Base-by-base conservation (phyloP, 2,329 filamentous ascomycete genomes). In the Colletotrichum salicis region DNA sequence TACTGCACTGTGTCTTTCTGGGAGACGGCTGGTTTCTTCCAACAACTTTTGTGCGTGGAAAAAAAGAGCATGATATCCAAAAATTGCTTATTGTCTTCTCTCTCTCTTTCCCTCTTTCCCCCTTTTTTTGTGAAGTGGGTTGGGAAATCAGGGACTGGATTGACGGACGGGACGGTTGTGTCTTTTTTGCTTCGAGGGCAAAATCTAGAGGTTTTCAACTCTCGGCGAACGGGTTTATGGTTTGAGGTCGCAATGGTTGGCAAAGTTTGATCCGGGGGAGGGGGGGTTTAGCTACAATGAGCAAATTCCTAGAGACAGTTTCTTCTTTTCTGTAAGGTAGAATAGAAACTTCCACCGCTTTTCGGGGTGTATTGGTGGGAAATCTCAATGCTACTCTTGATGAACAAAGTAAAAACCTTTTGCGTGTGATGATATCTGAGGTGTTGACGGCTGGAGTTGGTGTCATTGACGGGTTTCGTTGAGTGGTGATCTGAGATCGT, bases 11-110 rank as follows among this genome's bases (percentile, higher is more conserved):
- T 29, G 27, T 29, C 27, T 29, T 29, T 54, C 22, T 29, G 12
- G 51, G 3, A 54, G 48, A 15, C 48, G 51, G 64, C 58, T 41
- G 57, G 31, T 3, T 41, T 56, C 7, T 57, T 71, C 29, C 41
- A 55, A 58, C 41, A 41, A 35, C 15, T 3, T 45, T 62, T 27
- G 60, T 51, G 48, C 12, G 33, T 67, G 60, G 66, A 55, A 70
- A 55, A 48, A 72, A 55, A 72, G 35, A 64, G 19, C 31, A 70
- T 64, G 54, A 70, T 72, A 64, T 72, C 70, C 70, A 64, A 29
- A 62, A 59, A 51, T 41, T 51, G 29, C 27, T 37, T 55, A 19
- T 57, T 41, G 13, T 48, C 41, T 52, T 22, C 27, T 60, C 35
- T 48, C 15, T 55, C 29, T 6, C 24, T 13, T 15, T 15, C 11